Conservation (phyloP, 2,329 filamentous ascomycete genomes). For the Pyrenophora teres region DNA sequence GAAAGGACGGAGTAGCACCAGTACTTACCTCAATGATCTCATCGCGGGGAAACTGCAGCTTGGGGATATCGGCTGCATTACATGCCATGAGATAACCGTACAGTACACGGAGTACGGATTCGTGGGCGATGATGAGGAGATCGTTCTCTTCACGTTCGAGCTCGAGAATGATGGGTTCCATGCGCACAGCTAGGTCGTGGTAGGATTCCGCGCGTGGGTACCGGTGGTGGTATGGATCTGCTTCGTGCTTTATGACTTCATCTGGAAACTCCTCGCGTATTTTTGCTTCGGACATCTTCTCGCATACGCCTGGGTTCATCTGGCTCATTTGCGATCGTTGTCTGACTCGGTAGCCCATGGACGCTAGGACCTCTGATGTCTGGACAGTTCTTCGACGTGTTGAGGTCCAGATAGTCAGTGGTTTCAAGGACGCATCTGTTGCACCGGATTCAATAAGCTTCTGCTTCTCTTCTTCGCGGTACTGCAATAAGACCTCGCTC, state of each 20-base stretch:
- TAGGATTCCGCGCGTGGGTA: constrained; percentile 98
- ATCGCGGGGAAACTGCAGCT: constrained; percentile 89
- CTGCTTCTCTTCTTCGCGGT: constrained; percentile 80
- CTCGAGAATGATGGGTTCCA: constrained; percentile 97
- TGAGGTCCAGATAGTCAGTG: constrained; percentile 91
- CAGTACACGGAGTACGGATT: constrained; percentile 93
- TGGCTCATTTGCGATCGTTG: constrained; percentile 97
- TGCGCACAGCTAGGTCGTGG: constrained; percentile 94
- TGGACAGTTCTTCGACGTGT: constrained; percentile 88
- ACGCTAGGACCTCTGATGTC: constrained; percentile 80
- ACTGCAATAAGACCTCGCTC: constrained; percentile 79
- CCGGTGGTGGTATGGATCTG: constrained; percentile 94
- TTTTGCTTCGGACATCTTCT: constrained; percentile 83
- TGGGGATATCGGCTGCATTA: constrained; percentile 91
- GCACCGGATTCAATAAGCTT: constrained; percentile 71
- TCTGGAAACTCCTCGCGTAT: constrained; percentile 85
- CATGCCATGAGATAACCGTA: constrained; percentile 99
- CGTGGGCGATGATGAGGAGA: constrained; percentile 96
- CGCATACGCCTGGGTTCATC: constrained; percentile 93
- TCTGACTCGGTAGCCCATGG: constrained; percentile 80
- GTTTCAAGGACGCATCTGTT: constrained; percentile 70
- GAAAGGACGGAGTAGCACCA: background rate
- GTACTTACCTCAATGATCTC: constrained; percentile 84
- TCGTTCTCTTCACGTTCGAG: constrained; percentile 96
- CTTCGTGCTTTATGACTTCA: constrained; percentile 88